A percentile compares a stretch with the other conserved stretches of the same genome.
These are phyloP conservation scores for Purpureocillium lavendulum DNA, from an alignment of 2,329 filamentous ascomycete genomes.

Conservation along the genomic window DNA sequence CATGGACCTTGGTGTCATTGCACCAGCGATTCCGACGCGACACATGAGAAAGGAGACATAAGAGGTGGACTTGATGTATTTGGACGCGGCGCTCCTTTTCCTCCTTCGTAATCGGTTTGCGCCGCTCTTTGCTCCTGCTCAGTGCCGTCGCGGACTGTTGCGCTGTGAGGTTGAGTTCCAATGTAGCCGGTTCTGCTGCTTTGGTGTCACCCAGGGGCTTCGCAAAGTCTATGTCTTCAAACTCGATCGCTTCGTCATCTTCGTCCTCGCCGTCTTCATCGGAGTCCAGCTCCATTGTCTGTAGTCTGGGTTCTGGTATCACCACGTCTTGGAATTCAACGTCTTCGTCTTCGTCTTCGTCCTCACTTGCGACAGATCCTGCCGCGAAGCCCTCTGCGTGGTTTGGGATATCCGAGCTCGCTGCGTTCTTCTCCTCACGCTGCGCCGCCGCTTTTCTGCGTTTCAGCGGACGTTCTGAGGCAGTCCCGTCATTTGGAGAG, in stretches of 20 bases:
- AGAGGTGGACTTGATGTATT: slow-evolving; percentile 78
- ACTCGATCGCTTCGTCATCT: slow-evolving; percentile 31
- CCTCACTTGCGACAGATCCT: slow-evolving; percentile 11
- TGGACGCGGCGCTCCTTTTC: slow-evolving; percentile 54
- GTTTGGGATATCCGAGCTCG: background rate
- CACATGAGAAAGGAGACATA: slow-evolving; percentile 74
- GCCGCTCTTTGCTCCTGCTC: slow-evolving; percentile 28
- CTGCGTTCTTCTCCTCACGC: background rate
- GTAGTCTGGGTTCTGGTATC: slow-evolving; percentile 37
- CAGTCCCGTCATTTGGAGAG: slow-evolving; percentile 13
- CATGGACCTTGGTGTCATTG: slow-evolving; percentile 65
- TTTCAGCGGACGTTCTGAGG: slow-evolving; percentile 31
- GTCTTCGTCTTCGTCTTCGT: slow-evolving; percentile 32
- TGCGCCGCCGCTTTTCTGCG: slow-evolving; percentile 19
- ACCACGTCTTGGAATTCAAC: slow-evolving; percentile 43
- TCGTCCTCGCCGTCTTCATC: slow-evolving; percentile 34
- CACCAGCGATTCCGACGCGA: slow-evolving; percentile 81
- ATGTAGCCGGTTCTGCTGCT: slow-evolving; percentile 19
- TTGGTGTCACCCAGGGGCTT: slow-evolving; percentile 14
- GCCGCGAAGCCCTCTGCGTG: too few species aligned
- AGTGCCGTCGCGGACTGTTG: slow-evolving; percentile 27
- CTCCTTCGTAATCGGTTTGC: slow-evolving; percentile 44
- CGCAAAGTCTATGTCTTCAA: slow-evolving; percentile 41
- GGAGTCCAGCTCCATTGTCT: slow-evolving; percentile 41
- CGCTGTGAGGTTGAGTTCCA: slow-evolving; percentile 46